These are phyloP conservation scores for Psilocybe azurescens DNA, from an alignment of 768 basidiomycete species.

Conservation along the genomic window DNA sequence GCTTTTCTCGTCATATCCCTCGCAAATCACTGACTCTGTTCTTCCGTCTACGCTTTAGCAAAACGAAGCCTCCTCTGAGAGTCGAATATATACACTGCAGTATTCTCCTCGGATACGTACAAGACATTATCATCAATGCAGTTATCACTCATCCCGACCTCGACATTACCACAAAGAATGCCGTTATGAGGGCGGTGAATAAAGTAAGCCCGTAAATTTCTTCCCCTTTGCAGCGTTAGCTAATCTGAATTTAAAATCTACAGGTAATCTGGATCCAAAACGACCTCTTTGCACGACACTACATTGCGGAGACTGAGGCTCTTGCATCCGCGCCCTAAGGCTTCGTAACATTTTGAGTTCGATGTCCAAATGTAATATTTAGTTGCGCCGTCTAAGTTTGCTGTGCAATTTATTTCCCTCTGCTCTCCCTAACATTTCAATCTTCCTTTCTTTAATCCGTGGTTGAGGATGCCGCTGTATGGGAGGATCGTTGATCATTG, in stretches of 20 bases:
- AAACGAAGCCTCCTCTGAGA: conserved; percentile 36
- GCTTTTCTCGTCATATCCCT: neutral
- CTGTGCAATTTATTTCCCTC: too few species aligned
- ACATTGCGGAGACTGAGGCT: conserved; percentile 35
- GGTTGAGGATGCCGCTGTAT: too few species aligned
- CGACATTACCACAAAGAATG: conserved; percentile 41
- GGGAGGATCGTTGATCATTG: too few species aligned
- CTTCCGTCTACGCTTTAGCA: conserved; percentile 13
- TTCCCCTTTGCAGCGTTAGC: neutral
- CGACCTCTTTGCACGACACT: conserved; percentile 50
- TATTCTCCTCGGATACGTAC: conserved; percentile 49
- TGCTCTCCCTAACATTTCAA: too few species aligned
- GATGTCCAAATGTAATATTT: too few species aligned
- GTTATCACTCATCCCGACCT: conserved; percentile 46
- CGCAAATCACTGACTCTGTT: neutral
- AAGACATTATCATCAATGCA: conserved; percentile 46
- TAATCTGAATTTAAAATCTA: neutral
- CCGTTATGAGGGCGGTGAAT: conserved; percentile 46
- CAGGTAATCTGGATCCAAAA: conserved; percentile 59
- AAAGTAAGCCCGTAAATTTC: conserved; percentile 37
- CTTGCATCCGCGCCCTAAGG: neutral
- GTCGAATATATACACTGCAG: conserved; percentile 46
- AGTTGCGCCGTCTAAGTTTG: too few species aligned
- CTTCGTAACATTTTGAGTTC: too few species aligned
- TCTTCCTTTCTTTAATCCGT: too few species aligned